Evolutionary conservation across 257 asterid genomes (phyloP).

Genomic region (Salvia rosmarinus): DNA sequence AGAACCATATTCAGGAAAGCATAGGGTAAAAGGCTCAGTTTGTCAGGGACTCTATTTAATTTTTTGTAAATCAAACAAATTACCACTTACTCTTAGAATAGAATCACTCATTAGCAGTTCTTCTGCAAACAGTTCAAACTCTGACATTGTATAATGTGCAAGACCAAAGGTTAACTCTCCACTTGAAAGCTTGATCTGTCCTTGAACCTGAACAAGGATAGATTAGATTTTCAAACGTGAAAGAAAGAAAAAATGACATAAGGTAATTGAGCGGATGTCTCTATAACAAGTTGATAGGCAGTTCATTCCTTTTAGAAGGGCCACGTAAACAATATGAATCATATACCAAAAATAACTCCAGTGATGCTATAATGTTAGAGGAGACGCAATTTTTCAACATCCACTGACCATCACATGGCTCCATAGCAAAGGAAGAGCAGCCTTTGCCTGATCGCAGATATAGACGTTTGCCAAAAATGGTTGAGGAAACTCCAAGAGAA

Average conservation of each 20-base stretch:
- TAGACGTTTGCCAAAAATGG: conserved; percentile 87
- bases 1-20: conserved; percentile 5
- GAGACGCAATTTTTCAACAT: conserved; percentile 5
- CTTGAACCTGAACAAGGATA: conserved; percentile 74
- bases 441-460: conserved; percentile 76
- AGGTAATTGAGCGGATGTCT: background rate
- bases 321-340: background rate
- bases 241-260: background rate
- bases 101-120: conserved; percentile 98
- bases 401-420: conserved; percentile 92
- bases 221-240: conserved; percentile 28
- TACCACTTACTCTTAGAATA: conserved; percentile 63
- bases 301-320: conserved; percentile 12
- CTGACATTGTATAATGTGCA: conserved; percentile 86
- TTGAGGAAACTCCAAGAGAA: conserved; percentile 89
- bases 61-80: conserved; percentile 14
- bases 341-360: conserved; percentile 3
- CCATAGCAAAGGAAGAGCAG: conserved; percentile 96
- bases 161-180: conserved; percentile 89
- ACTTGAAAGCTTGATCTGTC: conserved; percentile 81
- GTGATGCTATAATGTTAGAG: background rate
- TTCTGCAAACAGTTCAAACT: conserved; percentile 94
- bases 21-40: background rate
- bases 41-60: conserved; percentile 21
- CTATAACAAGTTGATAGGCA: conserved; percentile 10